phyloP scores from a whole-genome alignment of 805 yeast species.

The Barnettozyma wickerhamii region DNA sequence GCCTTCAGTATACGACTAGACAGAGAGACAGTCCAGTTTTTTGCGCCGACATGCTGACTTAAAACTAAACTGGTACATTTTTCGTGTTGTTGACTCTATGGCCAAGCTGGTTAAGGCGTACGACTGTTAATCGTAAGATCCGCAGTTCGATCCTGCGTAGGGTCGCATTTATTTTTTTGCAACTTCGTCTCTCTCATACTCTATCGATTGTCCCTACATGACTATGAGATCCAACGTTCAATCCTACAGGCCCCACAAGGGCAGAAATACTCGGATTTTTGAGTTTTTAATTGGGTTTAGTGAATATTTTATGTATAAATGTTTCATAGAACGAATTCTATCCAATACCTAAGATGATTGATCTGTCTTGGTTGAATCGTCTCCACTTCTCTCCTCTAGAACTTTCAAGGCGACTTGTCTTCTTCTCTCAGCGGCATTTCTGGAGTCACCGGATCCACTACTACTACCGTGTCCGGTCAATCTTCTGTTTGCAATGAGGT shows the following conservation, averaged over 20 bases:
- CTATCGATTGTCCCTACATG: not conserved
- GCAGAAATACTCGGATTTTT: not conserved
- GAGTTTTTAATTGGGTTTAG: not conserved
- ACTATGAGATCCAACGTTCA: not conserved
- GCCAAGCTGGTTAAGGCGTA: slow-evolving; percentile 40
- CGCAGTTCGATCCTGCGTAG: slow-evolving; percentile 49
- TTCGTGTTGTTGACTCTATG: slow-evolving; percentile 26
- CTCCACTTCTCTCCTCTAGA: slow-evolving; percentile 56
- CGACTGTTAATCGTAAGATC: slow-evolving; percentile 49
- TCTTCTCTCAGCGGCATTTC: slow-evolving; percentile 68
- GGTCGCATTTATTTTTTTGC: slow-evolving; percentile 33
- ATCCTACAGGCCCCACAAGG: too few species aligned
- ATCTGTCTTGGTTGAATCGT: not conserved
- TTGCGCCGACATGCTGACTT: too few species aligned
- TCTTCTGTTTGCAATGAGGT: slow-evolving; percentile 65
- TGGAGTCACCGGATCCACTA: slow-evolving; percentile 27
- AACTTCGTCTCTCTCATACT: too few species aligned
- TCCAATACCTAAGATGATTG: not conserved
- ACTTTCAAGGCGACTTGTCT: slow-evolving; percentile 75
- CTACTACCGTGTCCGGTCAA: slow-evolving; percentile 18
- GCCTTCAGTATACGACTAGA: too few species aligned
- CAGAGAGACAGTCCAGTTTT: too few species aligned
- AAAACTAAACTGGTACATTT: too few species aligned
- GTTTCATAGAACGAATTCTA: too few species aligned
- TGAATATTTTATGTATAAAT: too few species aligned